phyloP scores from a whole-genome alignment of 2,329 filamentous ascomycete species.

The Alternaria sp. region DNA sequence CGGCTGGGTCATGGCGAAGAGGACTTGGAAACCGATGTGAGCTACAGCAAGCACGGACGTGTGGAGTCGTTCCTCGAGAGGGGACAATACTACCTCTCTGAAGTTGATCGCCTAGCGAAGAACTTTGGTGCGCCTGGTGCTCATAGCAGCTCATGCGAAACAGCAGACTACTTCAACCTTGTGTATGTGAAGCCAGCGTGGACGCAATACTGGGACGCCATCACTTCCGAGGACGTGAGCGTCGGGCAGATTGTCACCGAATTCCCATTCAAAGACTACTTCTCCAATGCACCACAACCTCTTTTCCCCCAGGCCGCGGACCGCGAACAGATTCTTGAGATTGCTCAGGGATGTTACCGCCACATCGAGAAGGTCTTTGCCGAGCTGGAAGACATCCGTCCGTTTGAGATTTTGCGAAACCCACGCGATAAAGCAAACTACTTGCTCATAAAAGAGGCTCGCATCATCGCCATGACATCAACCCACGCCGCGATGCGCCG shows the following conservation, averaged over 20 bases:
- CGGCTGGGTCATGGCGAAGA: constrained; percentile 95
- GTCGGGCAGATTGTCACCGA: constrained; percentile 70
- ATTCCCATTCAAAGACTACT: constrained; percentile 91
- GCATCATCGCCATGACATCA: constrained; percentile 97
- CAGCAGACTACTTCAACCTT: constrained; percentile 93
- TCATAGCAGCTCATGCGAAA: constrained; percentile 96
- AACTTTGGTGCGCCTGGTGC: constrained; percentile 89
- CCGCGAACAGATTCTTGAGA: constrained; percentile 74
- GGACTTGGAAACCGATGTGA: constrained; percentile 84
- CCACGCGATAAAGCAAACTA: constrained; percentile 96
- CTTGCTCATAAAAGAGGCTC: constrained; percentile 91
- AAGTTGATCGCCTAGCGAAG: constrained; percentile 85
- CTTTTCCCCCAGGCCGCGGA: constrained; percentile 75
- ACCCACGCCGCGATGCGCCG: constrained; percentile 96
- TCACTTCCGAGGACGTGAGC: constrained; percentile 62
- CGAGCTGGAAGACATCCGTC: constrained; percentile 90
- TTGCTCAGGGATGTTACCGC: constrained; percentile 83
- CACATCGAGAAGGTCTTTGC: constrained; percentile 92
- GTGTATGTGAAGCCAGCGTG: constrained; percentile 91
- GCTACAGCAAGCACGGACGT: constrained; percentile 91
- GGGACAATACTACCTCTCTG: constrained; percentile 76
- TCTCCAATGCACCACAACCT: constrained; percentile 85
- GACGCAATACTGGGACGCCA: constrained; percentile 79
- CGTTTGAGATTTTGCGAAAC: constrained; percentile 90
- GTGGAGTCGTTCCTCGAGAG: constrained; percentile 96